Evolutionary conservation across 2,329 filamentous ascomycete genomes (phyloP).

Genomic region (Aurifilum marmelostoma): DNA sequence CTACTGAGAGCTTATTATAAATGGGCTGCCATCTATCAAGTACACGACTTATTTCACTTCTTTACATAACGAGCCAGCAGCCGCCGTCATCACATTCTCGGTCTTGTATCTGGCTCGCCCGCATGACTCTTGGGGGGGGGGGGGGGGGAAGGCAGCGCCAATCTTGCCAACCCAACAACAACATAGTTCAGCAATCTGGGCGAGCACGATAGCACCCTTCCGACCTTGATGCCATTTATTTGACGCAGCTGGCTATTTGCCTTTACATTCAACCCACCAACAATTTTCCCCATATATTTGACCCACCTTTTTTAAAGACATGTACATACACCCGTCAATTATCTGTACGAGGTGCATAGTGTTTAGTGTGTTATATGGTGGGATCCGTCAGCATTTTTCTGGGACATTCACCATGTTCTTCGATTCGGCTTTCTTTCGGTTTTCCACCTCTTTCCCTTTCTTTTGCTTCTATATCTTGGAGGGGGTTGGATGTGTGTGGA

Average conservation of each 20-base stretch:
- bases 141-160: slow-evolving; percentile 21
- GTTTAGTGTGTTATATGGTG: slow-evolving; percentile 29
- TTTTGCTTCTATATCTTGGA: slow-evolving; percentile 3
- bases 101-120: slow-evolving; percentile 7
- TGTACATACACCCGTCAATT: slow-evolving; percentile 24
- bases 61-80: slow-evolving; percentile 16
- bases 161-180: neutral
- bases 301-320: slow-evolving; percentile 10
- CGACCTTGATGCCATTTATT: slow-evolving; percentile 24
- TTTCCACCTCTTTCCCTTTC: neutral
- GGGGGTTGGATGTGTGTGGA: neutral
- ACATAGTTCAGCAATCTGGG: slow-evolving; percentile 4
- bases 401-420: neutral
- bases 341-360: slow-evolving; percentile 21
- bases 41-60: slow-evolving; percentile 21
- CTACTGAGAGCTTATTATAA: slow-evolving; percentile 40
- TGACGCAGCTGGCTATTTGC: slow-evolving; percentile 19
- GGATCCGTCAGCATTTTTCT: slow-evolving; percentile 1
- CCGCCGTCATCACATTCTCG: neutral
- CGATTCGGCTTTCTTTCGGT: slow-evolving; percentile 16
- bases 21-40: slow-evolving; percentile 37
- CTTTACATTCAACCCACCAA: slow-evolving; percentile 21
- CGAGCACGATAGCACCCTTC: slow-evolving; percentile 11
- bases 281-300: slow-evolving; percentile 20
- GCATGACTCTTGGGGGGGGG: no score